These are phyloP conservation scores for Rostrohypoxylon terebratum DNA, from an alignment of 495 filamentous ascomycete genomes.

Conservation along the genomic window DNA sequence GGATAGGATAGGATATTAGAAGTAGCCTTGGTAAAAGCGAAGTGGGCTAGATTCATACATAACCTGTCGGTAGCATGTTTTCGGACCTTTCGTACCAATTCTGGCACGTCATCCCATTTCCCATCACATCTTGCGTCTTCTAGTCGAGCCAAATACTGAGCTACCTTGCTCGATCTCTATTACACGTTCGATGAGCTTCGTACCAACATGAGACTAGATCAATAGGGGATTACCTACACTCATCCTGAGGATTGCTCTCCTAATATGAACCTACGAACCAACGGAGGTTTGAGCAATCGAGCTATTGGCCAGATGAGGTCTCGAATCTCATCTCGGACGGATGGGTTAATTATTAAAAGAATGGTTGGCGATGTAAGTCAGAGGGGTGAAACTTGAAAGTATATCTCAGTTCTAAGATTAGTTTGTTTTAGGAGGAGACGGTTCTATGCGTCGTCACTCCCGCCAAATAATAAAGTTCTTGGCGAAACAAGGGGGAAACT, in stretches of 20 bases:
- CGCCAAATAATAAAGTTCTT: conserved; percentile 39
- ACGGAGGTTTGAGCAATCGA: conserved; percentile 44
- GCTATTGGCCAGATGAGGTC: conserved; percentile 34
- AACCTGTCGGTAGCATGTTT: conserved; percentile 90
- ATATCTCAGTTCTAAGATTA: conserved; percentile 28
- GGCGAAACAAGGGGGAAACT: conserved; percentile 26
- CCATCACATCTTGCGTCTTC: conserved; percentile 89
- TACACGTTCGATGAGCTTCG: conserved; percentile 25
- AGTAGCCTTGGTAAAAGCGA: not conserved
- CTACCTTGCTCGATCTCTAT: conserved; percentile 73
- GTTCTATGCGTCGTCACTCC: conserved; percentile 19
- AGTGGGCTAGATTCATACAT: conserved; percentile 68
- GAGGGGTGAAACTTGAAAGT: conserved; percentile 17
- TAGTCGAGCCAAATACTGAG: conserved; percentile 80
- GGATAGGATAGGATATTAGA: conserved; percentile 20
- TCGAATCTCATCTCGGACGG: conserved; percentile 45
- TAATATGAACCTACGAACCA: conserved; percentile 6
- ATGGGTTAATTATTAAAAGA: conserved; percentile 10
- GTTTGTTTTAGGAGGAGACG: conserved; percentile 22
- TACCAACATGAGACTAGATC: not conserved
- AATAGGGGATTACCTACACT: conserved; percentile 41
- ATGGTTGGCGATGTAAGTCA: conserved; percentile 15
- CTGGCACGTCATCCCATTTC: conserved; percentile 88
- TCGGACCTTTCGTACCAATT: conserved; percentile 87
- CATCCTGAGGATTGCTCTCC: conserved; percentile 44